Percentiles rank a stretch among this genome's conserved stretches.
Conservation (phyloP, 805 yeast species). For the Myxozyma kluyveri region DNA sequence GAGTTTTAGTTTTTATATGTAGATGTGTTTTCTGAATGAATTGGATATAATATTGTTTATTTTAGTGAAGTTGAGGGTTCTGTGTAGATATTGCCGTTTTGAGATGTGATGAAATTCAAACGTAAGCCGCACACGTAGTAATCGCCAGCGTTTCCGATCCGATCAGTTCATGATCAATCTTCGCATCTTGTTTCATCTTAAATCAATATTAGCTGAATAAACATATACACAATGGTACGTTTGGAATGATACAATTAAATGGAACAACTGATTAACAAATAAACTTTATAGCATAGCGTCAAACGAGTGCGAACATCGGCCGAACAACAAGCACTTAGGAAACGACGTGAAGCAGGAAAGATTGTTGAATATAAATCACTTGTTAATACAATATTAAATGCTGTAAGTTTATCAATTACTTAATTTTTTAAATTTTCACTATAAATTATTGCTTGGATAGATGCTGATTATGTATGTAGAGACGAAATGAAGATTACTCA, state of each 20-base stretch:
- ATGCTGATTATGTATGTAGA: slow-evolving; percentile 11
- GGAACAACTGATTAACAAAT: background rate
- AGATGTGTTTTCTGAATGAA: background rate
- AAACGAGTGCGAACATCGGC: slow-evolving; percentile 57
- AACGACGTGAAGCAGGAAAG: slow-evolving; percentile 58
- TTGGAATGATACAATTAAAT: background rate
- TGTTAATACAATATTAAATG: slow-evolving; percentile 45
- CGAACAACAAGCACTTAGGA: slow-evolving; percentile 51
- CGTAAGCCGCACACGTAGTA: background rate
- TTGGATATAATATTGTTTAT: background rate
- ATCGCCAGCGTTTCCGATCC: background rate
- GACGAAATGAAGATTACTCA: slow-evolving; percentile 38
- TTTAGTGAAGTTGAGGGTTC: background rate
- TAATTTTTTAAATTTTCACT: background rate
- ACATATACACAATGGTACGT: background rate
- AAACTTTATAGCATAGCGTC: slow-evolving; percentile 61
- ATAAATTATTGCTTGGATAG: background rate
- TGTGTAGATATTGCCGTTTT: background rate
- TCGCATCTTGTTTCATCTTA: background rate
- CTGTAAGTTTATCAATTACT: slow-evolving; percentile 19
- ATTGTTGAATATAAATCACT: slow-evolving; percentile 55
- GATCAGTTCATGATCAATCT: background rate
- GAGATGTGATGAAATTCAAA: background rate
- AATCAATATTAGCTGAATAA: background rate
- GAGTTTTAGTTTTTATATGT: background rate